Base-by-base conservation (phyloP, 1,284 basidiomycete species). In the Ustilago bromivora region DNA sequence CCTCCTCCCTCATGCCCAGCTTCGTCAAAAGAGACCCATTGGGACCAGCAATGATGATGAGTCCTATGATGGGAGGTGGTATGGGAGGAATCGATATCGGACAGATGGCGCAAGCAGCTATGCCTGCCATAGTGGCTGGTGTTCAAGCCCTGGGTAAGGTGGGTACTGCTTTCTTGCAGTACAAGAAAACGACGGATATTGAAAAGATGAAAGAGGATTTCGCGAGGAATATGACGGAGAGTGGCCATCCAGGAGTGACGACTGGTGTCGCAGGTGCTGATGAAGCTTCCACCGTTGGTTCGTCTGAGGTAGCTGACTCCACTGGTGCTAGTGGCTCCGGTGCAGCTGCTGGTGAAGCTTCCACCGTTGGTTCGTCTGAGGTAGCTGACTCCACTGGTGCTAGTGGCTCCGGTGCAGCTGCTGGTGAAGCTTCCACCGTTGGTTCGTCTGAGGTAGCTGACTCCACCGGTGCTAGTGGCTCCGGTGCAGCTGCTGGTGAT, bases 81-180 rank as follows among this genome's bases (percentile, higher is more conserved):
- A 28, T 47, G 12, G 23, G 23, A 28, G 23, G 23, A 28, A 28
- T 28, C 23, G 3, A 28, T 28, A 28, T 28, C 23, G 31, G 4
- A 23, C 15, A 32, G 3, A 32, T 31, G 9, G 9, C 53, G 23
- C 23, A n/a, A 6, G 36, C 17, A 5, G 10, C 56, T 10, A 66
- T 60, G 46, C 64, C 64, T 4, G 43, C 38, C 2, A 52, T 66
- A 9, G 10, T 60, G 4, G 36, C 57, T 4, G 64, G 64, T 4
- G 56, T 60, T 36, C 43, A 66, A 4, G 53, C 28, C 28, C 51
- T 13, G 2, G 57, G 57, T 2, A 60, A 66, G 23, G 12, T 61
- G 15, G 64, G 57, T 4, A 28, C 38, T 5, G 46, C 35, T 9
- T 51, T 43, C 8, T 7, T 60, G 6, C 28, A 56, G 15, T 60